Percentiles rank a stretch among this genome's conserved stretches.
These are phyloP conservation scores for Tremella mesenterica DNA, from an alignment of 768 basidiomycete genomes.

Conservation along the genomic window DNA sequence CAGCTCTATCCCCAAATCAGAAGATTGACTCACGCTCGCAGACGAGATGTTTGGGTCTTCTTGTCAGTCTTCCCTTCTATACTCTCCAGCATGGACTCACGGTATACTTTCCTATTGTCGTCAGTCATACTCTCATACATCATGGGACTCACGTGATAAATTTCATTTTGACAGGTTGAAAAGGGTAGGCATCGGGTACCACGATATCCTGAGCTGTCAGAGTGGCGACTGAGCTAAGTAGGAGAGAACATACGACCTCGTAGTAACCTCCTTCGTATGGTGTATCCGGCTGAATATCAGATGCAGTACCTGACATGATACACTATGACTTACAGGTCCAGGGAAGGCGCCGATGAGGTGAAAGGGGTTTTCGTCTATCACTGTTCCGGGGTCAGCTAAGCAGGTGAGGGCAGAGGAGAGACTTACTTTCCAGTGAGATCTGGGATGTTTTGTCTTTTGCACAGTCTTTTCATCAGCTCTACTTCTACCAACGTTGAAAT, in stretches of 20 bases:
- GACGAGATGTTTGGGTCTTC: constrained; percentile 83
- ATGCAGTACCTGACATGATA: background rate
- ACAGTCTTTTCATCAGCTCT: constrained; percentile 14
- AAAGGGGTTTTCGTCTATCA: constrained; percentile 80
- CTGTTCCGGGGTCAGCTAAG: constrained; percentile 29
- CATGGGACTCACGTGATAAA: constrained; percentile 61
- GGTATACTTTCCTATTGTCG: constrained; percentile 65
- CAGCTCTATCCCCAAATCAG: background rate
- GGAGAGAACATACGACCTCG: constrained; percentile 62
- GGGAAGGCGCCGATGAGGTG: constrained; percentile 85
- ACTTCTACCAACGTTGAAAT: background rate
- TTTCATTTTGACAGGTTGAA: constrained; percentile 93
- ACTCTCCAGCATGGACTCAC: constrained; percentile 11
- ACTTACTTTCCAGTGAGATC: constrained; percentile 61
- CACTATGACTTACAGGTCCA: constrained; percentile 54
- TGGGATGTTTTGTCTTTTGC: constrained; percentile 87
- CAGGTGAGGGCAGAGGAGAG: background rate
- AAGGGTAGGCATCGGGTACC: constrained; percentile 65
- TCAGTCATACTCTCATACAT: background rate
- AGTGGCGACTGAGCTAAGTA: background rate
- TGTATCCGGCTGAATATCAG: constrained; percentile 54
- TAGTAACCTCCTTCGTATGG: constrained; percentile 88
- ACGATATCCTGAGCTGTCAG: constrained; percentile 62
- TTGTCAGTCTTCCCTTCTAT: too few species aligned
- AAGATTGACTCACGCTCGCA: constrained; percentile 51